phyloP scores from a whole-genome alignment of 2,329 filamentous ascomycete genomes.

The Cladorrhinum sp. region DNA sequence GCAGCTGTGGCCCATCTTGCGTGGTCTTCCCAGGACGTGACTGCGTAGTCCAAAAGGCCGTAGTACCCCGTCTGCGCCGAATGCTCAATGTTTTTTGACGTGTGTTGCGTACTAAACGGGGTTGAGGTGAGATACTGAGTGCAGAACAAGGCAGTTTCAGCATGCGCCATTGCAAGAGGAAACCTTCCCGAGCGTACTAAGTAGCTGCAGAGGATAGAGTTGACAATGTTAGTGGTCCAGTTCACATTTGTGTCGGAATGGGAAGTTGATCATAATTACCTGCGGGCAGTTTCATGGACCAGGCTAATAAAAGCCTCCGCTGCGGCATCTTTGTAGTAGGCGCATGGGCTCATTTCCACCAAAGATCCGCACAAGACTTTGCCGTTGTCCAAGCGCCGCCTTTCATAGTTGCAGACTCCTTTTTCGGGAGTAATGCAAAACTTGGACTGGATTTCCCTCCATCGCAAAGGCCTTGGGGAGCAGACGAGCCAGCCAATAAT shows the following conservation, averaged over 20 bases:
- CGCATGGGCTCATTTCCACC: not conserved
- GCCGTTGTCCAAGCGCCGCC: not conserved
- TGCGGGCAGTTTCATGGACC: not conserved
- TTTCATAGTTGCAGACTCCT: not conserved
- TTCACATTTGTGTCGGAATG: not conserved
- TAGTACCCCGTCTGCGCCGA: not conserved
- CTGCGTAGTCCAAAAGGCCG: conserved; percentile 1
- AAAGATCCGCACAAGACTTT: conserved; percentile 1
- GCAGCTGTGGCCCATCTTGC: not conserved
- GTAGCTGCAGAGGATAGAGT: not conserved
- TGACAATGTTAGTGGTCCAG: not conserved
- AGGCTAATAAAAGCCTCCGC: not conserved
- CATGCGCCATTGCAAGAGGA: not conserved
- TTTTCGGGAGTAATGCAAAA: not conserved
- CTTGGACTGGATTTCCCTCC: conserved; percentile 2
- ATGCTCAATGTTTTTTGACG: not conserved
- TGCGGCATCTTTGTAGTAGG: not conserved
- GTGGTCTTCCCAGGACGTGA: not conserved
- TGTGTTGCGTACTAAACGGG: not conserved
- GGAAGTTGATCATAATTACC: not conserved
- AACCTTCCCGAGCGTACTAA: not conserved
- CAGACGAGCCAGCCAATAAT: conserved; percentile 1
- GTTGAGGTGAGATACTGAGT: not conserved
- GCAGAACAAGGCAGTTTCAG: not conserved
- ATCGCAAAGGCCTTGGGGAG: not conserved